Conservation (phyloP, 2,329 filamentous ascomycete genomes). For the Juglanconis sp. region DNA sequence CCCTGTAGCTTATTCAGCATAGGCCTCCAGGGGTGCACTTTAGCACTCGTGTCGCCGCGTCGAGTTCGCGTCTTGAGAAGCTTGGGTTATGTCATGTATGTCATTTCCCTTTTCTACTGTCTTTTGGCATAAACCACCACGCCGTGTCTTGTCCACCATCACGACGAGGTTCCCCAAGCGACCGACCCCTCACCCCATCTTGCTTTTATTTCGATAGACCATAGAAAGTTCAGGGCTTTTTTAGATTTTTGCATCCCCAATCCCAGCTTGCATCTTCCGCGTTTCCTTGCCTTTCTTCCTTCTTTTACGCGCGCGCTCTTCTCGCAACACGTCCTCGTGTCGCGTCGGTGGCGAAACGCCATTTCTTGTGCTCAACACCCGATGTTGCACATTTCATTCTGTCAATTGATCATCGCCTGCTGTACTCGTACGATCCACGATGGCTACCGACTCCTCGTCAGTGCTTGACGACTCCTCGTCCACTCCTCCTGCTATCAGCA, state of each 20-base stretch:
- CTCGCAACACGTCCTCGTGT: background rate
- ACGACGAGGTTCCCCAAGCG: background rate
- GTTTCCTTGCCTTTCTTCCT: background rate
- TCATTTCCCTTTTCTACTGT: background rate
- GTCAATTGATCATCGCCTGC: background rate
- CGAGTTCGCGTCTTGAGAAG: conserved; percentile 1
- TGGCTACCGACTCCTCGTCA: conserved; percentile 5
- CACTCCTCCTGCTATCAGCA: conserved; percentile 22
- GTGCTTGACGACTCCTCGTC: conserved; percentile 1
- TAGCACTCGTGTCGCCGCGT: conserved; percentile 1
- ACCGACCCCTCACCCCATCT: background rate
- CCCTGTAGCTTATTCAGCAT: background rate
- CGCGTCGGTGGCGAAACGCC: background rate
- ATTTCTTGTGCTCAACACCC: background rate
- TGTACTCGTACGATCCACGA: background rate
- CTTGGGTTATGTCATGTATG: conserved; percentile 3
- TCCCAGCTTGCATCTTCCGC: background rate
- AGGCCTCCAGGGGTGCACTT: background rate
- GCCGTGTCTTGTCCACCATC: background rate
- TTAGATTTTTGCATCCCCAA: background rate
- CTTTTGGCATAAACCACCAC: background rate
- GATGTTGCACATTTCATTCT: background rate
- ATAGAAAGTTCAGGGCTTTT: background rate
- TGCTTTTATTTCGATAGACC: background rate
- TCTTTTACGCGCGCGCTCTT: background rate